Base-by-base conservation (phyloP, 2,329 filamentous ascomycete species). In the Fusarium chlamydosporum region DNA sequence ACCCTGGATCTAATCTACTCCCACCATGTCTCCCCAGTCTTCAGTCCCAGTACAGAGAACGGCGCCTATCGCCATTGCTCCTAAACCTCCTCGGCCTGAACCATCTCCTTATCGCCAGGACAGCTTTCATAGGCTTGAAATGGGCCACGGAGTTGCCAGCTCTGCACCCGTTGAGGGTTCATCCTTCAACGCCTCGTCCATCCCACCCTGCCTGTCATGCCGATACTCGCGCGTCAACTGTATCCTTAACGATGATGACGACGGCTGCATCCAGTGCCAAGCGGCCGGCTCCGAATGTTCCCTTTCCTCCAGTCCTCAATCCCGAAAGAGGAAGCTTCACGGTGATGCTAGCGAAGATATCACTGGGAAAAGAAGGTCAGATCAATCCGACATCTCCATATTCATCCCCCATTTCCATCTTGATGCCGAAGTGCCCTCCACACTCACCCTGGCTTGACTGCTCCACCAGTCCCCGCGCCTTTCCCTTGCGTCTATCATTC, bases 211-310 rank as follows among this genome's bases (percentile, higher is more conserved):
- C 79, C 91, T 93, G 81, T 88, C 91, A 62, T 96, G 93, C 79
- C 85, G 90, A 67, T 85, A 87, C 78, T 88, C 91, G 70, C 91
- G 92, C 78, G 88, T 88, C 74, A 90, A 90, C 80, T 96, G 93
- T 81, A 89, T 93, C 67, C 87, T 92, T 76, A 82, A 81, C 71
- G 90, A 93, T 76, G 92, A 95, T 77, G 91, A 91, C 69, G 88
- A 92, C 72, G 83, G 86, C 70, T 96, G 93, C 79, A 86, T 93
- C 67, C 85, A 92, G 67, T 96, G 93, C 80, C 90, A 92, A 76
- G 89, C 90, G 77, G 90, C 91, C 79, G 91, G 90, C 74, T 88
- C 92, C 76, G 90, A 93, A 72, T 96, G 92, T 80, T 94, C 92
- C 42, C 89, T 94, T 77, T 85, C 90, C 51, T 89, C 91, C 70